Conservation (phyloP, 345 rosid species). For the Eucalyptus sp. region DNA sequence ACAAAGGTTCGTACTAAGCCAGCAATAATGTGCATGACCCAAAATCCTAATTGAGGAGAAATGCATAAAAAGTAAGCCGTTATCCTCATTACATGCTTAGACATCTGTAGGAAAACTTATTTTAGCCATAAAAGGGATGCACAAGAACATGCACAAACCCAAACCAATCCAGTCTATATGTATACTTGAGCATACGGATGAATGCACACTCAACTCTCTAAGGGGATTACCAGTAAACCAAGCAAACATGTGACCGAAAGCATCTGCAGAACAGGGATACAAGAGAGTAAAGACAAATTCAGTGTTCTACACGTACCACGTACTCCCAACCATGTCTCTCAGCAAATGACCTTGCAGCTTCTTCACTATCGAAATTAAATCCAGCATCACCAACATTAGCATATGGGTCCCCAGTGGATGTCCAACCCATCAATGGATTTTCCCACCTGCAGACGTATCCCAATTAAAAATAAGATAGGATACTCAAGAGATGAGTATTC, state of each 20-base stretch:
- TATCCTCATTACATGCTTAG: not conserved
- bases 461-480: not conserved
- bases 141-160: not conserved
- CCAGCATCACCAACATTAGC: slow-evolving; percentile 93
- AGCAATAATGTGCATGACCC: not conserved
- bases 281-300: not conserved
- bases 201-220: not conserved
- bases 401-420: slow-evolving; percentile 99
- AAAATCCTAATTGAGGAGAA: not conserved
- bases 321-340: slow-evolving; percentile 91
- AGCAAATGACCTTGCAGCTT: slow-evolving; percentile 78
- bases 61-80: not conserved
- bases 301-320: slow-evolving; percentile 25
- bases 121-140: not conserved
- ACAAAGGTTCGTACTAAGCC: not conserved
- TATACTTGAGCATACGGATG: not conserved
- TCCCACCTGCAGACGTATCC: slow-evolving; percentile 59
- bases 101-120: not conserved
- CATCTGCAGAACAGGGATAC: not conserved
- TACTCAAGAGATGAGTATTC: not conserved
- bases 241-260: not conserved
- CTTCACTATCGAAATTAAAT: slow-evolving; percentile 65
- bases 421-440: slow-evolving; percentile 99
- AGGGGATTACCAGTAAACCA: not conserved
- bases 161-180: not conserved